Base-by-base conservation (phyloP, 306 rosid species). In the Rubus parviflorus region DNA sequence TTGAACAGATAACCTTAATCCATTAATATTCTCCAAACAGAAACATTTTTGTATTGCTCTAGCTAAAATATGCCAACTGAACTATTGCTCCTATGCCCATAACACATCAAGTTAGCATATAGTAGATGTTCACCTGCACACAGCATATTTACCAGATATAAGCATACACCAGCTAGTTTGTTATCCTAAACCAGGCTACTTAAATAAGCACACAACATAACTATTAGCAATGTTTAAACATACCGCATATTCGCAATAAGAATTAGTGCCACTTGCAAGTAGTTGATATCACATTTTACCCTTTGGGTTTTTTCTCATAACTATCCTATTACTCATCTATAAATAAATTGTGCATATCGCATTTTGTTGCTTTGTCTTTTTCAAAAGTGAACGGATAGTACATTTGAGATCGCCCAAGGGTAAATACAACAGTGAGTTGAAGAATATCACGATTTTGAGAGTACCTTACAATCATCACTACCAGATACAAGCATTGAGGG, bases 381-480 rank as follows among this genome's bases (percentile, higher is more conserved):
- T 58, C 30, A 13, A 10, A 52, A 52, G 25, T 45, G 22, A n/a
- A 71, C 4, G 2, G 35, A 42, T 43, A 54, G n/a, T 4, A 41
- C 16, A 45, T 72, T 16, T 47, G 13, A 66, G 71, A 75, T 70
- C 81, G 56, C 75, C 17, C 37, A 77, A 40, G 48, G 68, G 74
- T n/a, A 70, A 30, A 30, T 49, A 43, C 20, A 79, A 74, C 51
- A 62, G 9, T 62, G 42, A 62, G 67, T 38, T 35, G 67, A 30
- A 62, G n/a, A 30, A 61, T 1, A 61, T 13, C 42, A 30, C 1
- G 4, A 62, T 13, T 64, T 61, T 75, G 47, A 37, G 40, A 71
- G 61, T 85, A 95, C 99, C 97, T 95, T 95, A 83, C 97, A 95
- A 84, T 95, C 99, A 86, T 95, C 99, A 65, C 99, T 95, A 71